Evolutionary conservation across 2,329 filamentous ascomycete species (phyloP).

Genomic region (Aureobasidium sp.): DNA sequence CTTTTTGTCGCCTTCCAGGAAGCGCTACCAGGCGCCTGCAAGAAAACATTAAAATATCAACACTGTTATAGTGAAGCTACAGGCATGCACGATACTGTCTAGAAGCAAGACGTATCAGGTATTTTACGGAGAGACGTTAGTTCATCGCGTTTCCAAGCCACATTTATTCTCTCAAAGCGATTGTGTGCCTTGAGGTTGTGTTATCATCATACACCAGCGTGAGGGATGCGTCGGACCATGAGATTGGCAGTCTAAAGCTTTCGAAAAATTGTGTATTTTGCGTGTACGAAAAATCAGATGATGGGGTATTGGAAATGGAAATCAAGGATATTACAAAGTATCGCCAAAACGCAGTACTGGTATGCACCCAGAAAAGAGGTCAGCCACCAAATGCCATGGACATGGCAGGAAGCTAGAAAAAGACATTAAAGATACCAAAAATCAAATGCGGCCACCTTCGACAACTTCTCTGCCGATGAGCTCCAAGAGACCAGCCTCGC

Average conservation of each 20-base stretch:
- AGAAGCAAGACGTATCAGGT: too few species aligned
- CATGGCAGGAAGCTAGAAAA: not conserved
- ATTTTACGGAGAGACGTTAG: too few species aligned
- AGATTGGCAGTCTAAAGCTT: too few species aligned
- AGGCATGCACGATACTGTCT: too few species aligned
- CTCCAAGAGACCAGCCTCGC: constrained; percentile 57
- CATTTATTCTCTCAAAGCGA: too few species aligned
- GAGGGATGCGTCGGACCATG: too few species aligned
- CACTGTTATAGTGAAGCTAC: too few species aligned
- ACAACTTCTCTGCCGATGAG: constrained; percentile 60
- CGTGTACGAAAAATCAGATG: not conserved
- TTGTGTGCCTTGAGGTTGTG: too few species aligned
- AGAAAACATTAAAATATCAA: not conserved
- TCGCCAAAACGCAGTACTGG: constrained; percentile 2
- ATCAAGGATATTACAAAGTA: constrained; percentile 5
- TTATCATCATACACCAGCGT: too few species aligned
- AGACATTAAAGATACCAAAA: not conserved
- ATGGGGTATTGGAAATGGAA: not conserved
- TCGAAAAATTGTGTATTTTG: not conserved
- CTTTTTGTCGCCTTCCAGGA: not conserved
- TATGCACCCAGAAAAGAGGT: not conserved
- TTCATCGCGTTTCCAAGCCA: too few species aligned
- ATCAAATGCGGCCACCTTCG: constrained; percentile 42
- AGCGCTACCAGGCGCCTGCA: too few species aligned
- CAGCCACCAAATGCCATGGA: not conserved